Conservation (phyloP, 2,329 filamentous ascomycete species). For the Penicillium frequentans region DNA sequence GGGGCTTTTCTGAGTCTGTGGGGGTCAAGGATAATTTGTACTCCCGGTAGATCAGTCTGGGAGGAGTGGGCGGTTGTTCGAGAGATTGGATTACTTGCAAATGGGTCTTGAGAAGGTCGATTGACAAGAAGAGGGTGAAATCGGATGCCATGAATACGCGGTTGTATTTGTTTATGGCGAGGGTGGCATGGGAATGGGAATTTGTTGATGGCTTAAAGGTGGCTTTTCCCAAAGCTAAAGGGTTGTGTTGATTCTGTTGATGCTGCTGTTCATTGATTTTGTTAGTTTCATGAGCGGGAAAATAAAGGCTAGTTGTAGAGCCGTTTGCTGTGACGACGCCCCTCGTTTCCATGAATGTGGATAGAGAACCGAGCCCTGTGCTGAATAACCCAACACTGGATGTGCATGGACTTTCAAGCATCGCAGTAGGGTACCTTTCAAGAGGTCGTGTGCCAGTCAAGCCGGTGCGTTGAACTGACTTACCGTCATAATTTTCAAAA, state of each 20-base stretch:
- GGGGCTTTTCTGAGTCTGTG: neutral
- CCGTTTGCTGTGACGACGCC: conserved; percentile 33
- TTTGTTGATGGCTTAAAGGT: neutral
- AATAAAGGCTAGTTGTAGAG: conserved; percentile 4
- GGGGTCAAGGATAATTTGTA: conserved; percentile 3
- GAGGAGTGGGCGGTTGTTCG: conserved; percentile 2
- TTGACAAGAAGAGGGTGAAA: conserved; percentile 20
- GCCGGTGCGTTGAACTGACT: neutral
- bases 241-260: neutral
- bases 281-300: neutral
- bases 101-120: neutral
- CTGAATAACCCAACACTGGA: neutral
- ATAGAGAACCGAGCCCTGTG: conserved; percentile 41
- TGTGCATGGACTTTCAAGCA: neutral
- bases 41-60: conserved; percentile 28
- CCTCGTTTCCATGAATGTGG: conserved; percentile 53
- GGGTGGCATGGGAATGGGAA: neutral
- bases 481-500: neutral
- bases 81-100: conserved; percentile 16
- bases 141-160: neutral
- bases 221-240: neutral
- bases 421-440: neutral
- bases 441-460: neutral
- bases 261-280: neutral
- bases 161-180: conserved; percentile 1